phyloP scores from a whole-genome alignment of 805 yeast species.

The Candida hungchunana region DNA sequence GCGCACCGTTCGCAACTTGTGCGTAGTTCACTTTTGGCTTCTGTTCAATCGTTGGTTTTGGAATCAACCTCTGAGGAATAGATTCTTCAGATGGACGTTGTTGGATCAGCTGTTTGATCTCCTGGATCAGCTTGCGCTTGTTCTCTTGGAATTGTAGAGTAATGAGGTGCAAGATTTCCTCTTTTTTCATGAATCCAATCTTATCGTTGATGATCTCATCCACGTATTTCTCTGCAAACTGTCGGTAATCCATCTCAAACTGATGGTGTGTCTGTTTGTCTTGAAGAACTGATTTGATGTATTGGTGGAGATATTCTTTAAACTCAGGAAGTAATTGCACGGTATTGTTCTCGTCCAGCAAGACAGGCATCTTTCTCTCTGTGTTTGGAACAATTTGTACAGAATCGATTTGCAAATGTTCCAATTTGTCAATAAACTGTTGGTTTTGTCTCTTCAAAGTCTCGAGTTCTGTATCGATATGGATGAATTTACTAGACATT shows the following conservation, averaged over 20 bases:
- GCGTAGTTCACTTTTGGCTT: slow-evolving; percentile 11
- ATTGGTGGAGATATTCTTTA: slow-evolving; percentile 13
- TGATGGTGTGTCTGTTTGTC: slow-evolving; percentile 1
- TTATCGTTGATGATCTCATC: slow-evolving; percentile 15
- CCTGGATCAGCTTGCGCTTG: slow-evolving; percentile 19
- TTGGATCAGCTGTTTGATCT: slow-evolving; percentile 16
- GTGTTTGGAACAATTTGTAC: slow-evolving; percentile 1
- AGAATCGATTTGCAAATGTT: slow-evolving; percentile 10
- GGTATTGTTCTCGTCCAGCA: slow-evolving; percentile 16
- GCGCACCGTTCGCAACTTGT: slow-evolving; percentile 28
- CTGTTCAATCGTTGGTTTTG: background rate
- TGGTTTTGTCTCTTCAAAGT: slow-evolving; percentile 8
- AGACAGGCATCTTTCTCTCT: slow-evolving; percentile 19
- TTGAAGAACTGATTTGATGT: slow-evolving; percentile 8
- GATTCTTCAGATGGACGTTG: slow-evolving; percentile 1
- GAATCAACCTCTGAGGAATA: slow-evolving; percentile 9
- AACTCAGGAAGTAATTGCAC: slow-evolving; percentile 24
- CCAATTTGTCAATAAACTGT: slow-evolving; percentile 9
- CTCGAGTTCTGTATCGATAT: slow-evolving; percentile 10
- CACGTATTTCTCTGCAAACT: slow-evolving; percentile 16
- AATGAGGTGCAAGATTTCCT: slow-evolving; percentile 21
- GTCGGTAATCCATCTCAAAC: slow-evolving; percentile 16
- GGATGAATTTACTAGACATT: slow-evolving; percentile 8
- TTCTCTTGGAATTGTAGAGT: slow-evolving; percentile 22
- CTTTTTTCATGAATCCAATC: slow-evolving; percentile 20